Evolutionary conservation across 345 rosid genomes (phyloP).

Genomic region (Schrenkiella parvula): DNA sequence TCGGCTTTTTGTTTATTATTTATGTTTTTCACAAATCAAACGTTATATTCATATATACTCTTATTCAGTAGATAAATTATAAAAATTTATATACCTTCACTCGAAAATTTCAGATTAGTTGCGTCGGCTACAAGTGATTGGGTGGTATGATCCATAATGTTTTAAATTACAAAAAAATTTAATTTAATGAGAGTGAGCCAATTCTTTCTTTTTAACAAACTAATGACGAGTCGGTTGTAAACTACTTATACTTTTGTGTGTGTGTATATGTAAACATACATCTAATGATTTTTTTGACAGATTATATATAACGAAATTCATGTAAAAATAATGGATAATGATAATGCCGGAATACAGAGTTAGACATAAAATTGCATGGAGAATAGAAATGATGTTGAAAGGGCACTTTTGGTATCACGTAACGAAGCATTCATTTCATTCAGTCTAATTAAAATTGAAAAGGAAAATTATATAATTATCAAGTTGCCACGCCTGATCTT

Average conservation of each 20-base stretch:
- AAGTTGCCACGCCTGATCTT: slow-evolving; percentile 66
- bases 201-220: not conserved
- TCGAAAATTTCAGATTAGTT: not conserved
- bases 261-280: slow-evolving; percentile 19
- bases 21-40: not conserved
- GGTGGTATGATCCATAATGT: not conserved
- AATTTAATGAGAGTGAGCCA: not conserved
- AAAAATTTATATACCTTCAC: too few relatives aligned
- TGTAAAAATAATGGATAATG: slow-evolving; percentile 32
- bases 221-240: not conserved
- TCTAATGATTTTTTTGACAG: not conserved
- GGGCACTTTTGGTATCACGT: slow-evolving; percentile 46
- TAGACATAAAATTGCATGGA: slow-evolving; percentile 46
- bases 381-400: slow-evolving; percentile 51
- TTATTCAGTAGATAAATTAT: too few relatives aligned
- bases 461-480: slow-evolving; percentile 39
- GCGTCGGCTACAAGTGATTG: not conserved
- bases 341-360: slow-evolving; percentile 33
- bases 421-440: slow-evolving; percentile 32
- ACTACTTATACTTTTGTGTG: not conserved
- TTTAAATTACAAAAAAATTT: too few relatives aligned
- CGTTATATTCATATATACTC: too few relatives aligned
- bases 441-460: slow-evolving; percentile 47
- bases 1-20: not conserved
- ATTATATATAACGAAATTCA: slow-evolving; percentile 11